phyloP scores from a whole-genome alignment of 805 yeast species.

The Candida succiphila region DNA sequence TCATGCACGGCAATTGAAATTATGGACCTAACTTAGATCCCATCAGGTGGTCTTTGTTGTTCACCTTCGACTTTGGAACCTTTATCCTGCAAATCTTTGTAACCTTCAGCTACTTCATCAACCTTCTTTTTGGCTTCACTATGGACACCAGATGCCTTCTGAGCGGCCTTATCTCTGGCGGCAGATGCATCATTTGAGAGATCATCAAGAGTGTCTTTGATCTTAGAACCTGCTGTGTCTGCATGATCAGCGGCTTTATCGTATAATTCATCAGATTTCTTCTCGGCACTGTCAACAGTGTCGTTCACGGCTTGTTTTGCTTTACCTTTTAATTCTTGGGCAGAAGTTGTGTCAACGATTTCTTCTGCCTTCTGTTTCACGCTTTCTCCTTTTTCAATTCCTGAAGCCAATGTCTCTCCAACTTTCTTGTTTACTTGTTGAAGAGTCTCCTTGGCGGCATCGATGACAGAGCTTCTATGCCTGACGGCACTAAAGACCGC shows the following conservation, averaged over 20 bases:
- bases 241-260: constrained; percentile 5
- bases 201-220: constrained; percentile 5
- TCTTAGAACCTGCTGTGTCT: constrained; percentile 4
- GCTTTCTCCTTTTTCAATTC: constrained; percentile 27
- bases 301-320: constrained; percentile 8
- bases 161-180: not conserved
- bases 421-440: constrained; percentile 19
- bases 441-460: constrained; percentile 15
- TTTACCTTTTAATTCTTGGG: constrained; percentile 4
- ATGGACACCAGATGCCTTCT: not conserved
- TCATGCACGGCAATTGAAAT: no score
- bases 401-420: constrained; percentile 31
- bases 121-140: not conserved
- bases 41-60: constrained; percentile 38
- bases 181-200: not conserved
- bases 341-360: not conserved
- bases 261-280: not conserved
- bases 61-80: constrained; percentile 31
- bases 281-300: constrained; percentile 1
- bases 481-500: not conserved
- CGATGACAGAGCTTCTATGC: constrained; percentile 3
- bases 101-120: constrained; percentile 16
- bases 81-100: constrained; percentile 30
- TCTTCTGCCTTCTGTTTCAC: not conserved
- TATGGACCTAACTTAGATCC: no score